Percentiles rank a stretch among this genome's conserved stretches.
Conservation (phyloP, 768 basidiomycete species). For the Lentinula edodes region DNA sequence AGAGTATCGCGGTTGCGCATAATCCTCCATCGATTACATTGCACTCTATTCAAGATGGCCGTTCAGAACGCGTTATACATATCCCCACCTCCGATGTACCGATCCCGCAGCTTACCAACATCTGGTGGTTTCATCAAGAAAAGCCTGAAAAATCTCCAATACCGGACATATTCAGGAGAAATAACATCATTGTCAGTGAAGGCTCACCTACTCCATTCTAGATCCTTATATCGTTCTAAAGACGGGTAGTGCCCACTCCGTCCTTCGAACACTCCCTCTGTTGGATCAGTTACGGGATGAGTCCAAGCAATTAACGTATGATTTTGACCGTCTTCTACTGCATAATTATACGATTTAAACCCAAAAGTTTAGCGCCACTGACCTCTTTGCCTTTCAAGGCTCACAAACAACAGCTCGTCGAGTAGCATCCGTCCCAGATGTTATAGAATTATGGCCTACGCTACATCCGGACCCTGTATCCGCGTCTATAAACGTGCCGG, state of each 20-base stretch:
- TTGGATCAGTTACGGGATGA: slow-evolving; percentile 68
- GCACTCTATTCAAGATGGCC: slow-evolving; percentile 78
- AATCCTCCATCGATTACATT: slow-evolving; percentile 64
- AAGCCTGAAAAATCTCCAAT: slow-evolving; percentile 38
- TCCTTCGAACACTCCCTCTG: slow-evolving; percentile 63
- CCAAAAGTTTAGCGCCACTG: slow-evolving; percentile 49
- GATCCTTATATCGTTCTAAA: slow-evolving; percentile 24
- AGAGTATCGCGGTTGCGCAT: slow-evolving; percentile 67
- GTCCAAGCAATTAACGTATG: slow-evolving; percentile 61
- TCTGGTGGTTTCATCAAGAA: slow-evolving; percentile 71
- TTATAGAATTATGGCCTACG: slow-evolving; percentile 67
- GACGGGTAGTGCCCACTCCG: slow-evolving; percentile 75
- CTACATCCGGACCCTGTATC: slow-evolving; percentile 47
- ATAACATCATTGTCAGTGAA: slow-evolving; percentile 51
- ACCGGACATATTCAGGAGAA: slow-evolving; percentile 74
- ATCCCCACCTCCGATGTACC: slow-evolving; percentile 20
- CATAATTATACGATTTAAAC: slow-evolving; percentile 11
- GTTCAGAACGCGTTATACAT: slow-evolving; percentile 41
- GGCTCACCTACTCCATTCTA: slow-evolving; percentile 3
- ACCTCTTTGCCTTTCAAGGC: slow-evolving; percentile 78
- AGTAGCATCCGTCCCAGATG: slow-evolving; percentile 44
- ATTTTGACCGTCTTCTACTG: slow-evolving; percentile 11
- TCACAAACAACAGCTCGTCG: slow-evolving; percentile 44
- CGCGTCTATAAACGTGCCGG: slow-evolving; percentile 54
- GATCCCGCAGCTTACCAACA: slow-evolving; percentile 32